Conservation (phyloP, 2,329 filamentous ascomycete species). For the Neoscytalidium dimidiatum region DNA sequence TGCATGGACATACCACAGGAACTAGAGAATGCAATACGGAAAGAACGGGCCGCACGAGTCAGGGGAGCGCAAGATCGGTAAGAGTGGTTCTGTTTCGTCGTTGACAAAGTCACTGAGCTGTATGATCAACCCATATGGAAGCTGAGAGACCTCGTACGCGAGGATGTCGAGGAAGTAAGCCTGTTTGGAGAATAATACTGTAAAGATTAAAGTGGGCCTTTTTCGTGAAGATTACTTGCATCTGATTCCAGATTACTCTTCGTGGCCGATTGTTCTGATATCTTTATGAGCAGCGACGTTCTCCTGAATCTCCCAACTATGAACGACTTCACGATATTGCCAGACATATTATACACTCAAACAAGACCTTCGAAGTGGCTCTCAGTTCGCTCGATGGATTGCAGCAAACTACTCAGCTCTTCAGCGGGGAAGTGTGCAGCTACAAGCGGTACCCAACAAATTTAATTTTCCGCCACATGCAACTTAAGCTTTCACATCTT, state of each 20-base stretch:
- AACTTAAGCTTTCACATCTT: neutral
- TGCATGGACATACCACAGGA: neutral
- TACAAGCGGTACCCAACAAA: neutral
- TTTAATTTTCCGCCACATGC: neutral
- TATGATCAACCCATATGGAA: neutral
- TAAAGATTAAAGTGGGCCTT: neutral
- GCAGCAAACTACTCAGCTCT: neutral
- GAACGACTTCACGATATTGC: neutral
- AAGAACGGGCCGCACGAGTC: neutral
- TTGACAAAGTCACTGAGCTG: neutral
- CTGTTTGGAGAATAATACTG: too few relatives aligned
- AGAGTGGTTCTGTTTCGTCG: neutral
- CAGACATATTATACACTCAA: conserved; percentile 6
- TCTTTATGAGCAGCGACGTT: neutral
- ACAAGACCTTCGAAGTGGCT: conserved; percentile 4
- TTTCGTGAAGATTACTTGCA: too few relatives aligned
- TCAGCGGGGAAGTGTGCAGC: neutral
- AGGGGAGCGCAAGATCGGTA: neutral
- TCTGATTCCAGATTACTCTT: too few relatives aligned
- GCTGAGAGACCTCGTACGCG: neutral
- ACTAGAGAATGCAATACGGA: neutral
- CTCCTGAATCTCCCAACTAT: neutral
- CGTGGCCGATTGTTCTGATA: neutral
- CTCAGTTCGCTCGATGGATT: neutral
- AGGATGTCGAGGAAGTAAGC: conserved; percentile 2